Evolutionary conservation across 1,139 yeast genomes (phyloP).

Genomic region (Blastobotrys buckinghamii): DNA sequence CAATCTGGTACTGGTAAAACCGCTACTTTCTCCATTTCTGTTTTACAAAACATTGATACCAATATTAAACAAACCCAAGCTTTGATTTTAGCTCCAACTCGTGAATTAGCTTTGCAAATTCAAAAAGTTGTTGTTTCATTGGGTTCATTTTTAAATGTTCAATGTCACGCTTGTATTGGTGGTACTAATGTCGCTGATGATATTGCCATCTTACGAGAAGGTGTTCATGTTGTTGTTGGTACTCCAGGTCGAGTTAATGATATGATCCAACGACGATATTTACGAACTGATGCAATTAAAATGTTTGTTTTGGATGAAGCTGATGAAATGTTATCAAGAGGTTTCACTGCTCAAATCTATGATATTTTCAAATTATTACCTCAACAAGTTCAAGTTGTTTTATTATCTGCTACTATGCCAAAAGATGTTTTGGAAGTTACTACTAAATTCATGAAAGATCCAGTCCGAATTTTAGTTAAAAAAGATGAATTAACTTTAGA

Average conservation of each 20-base stretch:
- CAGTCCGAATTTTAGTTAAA: conserved; percentile 84
- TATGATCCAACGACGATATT: conserved; percentile 69
- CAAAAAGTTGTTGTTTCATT: conserved; percentile 76
- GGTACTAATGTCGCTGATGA: conserved; percentile 85
- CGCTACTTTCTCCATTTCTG: conserved; percentile 91
- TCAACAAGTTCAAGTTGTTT: conserved; percentile 80
- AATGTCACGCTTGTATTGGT: conserved; percentile 89
- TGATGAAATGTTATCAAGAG: conserved; percentile 84
- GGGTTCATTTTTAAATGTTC: conserved; percentile 78
- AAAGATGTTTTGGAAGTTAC: conserved; percentile 83
- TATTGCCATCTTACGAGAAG: conserved; percentile 60
- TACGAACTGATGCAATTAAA: conserved; percentile 65
- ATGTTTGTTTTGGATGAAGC: conserved; percentile 91
- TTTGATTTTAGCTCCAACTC: conserved; percentile 85
- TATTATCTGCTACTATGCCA: conserved; percentile 90
- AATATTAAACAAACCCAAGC: conserved; percentile 56
- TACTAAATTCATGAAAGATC: conserved; percentile 80
- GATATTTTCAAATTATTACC: conserved; percentile 82
- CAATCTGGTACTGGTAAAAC: conserved; percentile 99
- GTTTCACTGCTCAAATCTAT: conserved; percentile 88
- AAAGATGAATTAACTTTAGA: conserved; percentile 83
- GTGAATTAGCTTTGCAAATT: conserved; percentile 90
- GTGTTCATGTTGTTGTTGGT: conserved; percentile 92
- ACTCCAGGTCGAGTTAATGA: conserved; percentile 95
- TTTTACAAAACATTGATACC: conserved; percentile 73